Percentiles rank a stretch among this genome's conserved stretches.
phyloP scores from a whole-genome alignment of 768 basidiomycete genomes.

The Macrolepiota albuminosa region DNA sequence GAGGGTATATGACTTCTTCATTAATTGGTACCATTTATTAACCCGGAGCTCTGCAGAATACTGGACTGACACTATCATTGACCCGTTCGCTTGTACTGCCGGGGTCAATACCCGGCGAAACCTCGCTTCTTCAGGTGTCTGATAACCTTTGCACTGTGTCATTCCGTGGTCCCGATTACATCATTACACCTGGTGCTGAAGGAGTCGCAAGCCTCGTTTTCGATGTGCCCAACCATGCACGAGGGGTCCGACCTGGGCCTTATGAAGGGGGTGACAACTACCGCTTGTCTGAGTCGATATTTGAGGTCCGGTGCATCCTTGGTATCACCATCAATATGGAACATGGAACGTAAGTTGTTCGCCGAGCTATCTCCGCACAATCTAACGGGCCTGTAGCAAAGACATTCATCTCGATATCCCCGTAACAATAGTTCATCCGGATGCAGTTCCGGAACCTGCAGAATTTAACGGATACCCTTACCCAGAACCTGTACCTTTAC shows the following conservation, averaged over 20 bases:
- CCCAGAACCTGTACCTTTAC: conserved; percentile 17
- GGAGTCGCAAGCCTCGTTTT: conserved; percentile 78
- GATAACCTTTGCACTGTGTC: conserved; percentile 67
- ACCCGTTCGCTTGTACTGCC: conserved; percentile 58
- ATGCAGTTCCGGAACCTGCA: conserved; percentile 34
- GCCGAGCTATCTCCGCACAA: neutral
- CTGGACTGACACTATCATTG: conserved; percentile 57
- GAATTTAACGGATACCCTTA: conserved; percentile 17
- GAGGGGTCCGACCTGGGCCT: conserved; percentile 59
- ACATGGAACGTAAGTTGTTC: conserved; percentile 52
- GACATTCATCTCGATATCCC: conserved; percentile 65
- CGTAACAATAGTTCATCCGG: conserved; percentile 58
- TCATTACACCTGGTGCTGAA: conserved; percentile 67
- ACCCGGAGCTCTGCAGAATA: conserved; percentile 44
- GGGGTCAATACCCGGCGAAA: conserved; percentile 30
- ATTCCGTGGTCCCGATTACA: conserved; percentile 73
- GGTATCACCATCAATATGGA: conserved; percentile 65
- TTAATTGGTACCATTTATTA: neutral
- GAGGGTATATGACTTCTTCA: conserved; percentile 44
- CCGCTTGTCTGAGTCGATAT: conserved; percentile 47
- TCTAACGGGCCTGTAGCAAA: conserved; percentile 43
- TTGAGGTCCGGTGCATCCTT: conserved; percentile 65
- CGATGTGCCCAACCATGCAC: conserved; percentile 65
- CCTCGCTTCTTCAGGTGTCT: conserved; percentile 53
- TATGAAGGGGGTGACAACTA: conserved; percentile 45